Evolutionary conservation across 345 rosid species (phyloP).

Genomic region (Rubroshorea leprosula): DNA sequence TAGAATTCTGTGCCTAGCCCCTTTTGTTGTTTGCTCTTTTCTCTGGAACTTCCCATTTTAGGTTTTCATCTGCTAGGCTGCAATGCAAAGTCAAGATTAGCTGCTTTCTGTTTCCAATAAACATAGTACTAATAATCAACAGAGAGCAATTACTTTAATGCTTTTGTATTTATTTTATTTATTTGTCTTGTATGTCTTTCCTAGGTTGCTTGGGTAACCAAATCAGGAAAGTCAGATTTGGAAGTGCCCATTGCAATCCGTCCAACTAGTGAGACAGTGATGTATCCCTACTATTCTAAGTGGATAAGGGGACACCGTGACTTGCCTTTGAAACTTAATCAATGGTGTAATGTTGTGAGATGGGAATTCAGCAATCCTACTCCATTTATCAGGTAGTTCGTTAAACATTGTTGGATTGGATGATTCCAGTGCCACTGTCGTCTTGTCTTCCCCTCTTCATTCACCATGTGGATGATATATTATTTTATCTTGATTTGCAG

Average conservation of each 20-base stretch:
- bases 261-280: slow-evolving; percentile 97
- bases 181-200: too few relatives aligned
- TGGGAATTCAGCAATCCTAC: slow-evolving; percentile 99
- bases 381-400: slow-evolving; percentile 83
- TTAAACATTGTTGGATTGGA: neutral
- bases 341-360: slow-evolving; percentile 99
- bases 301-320: slow-evolving; percentile 99
- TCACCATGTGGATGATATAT: neutral
- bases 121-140: too few relatives aligned
- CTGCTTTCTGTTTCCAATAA: too few relatives aligned
- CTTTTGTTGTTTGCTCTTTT: too few relatives aligned
- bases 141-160: too few relatives aligned
- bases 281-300: slow-evolving; percentile 94
- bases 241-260: slow-evolving; percentile 93
- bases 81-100: too few relatives aligned
- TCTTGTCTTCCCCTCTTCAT: neutral
- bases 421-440: too few relatives aligned
- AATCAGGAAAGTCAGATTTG: slow-evolving; percentile 82
- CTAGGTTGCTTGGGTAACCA: slow-evolving; percentile 99
- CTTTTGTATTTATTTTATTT: too few relatives aligned
- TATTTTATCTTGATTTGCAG: slow-evolving; percentile 26
- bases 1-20: too few relatives aligned
- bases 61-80: too few relatives aligned
- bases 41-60: too few relatives aligned
- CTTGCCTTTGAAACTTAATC: slow-evolving; percentile 89